phyloP scores from a whole-genome alignment of 2,329 filamentous ascomycete genomes.

The Colletotrichum tropicicola region DNA sequence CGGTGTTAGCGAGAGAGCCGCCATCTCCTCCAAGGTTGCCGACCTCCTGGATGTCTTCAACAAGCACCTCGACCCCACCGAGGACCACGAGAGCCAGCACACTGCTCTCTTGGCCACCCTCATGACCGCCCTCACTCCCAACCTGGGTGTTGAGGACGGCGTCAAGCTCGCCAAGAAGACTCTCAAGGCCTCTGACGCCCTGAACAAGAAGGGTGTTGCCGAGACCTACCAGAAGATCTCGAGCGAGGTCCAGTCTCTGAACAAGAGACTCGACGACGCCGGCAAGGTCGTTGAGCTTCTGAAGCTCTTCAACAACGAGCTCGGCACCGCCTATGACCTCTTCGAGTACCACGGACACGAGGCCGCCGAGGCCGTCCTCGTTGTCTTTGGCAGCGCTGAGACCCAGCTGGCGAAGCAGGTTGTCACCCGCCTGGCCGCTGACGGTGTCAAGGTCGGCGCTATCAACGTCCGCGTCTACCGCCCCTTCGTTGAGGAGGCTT shows the following conservation, averaged over 20 bases:
- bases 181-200: slow-evolving; percentile 80
- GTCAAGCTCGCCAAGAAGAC: slow-evolving; percentile 85
- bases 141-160: slow-evolving; percentile 88
- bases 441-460: slow-evolving; percentile 83
- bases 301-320: slow-evolving; percentile 84
- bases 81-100: slow-evolving; percentile 92
- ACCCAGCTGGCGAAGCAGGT: slow-evolving; percentile 87
- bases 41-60: slow-evolving; percentile 82
- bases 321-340: slow-evolving; percentile 90
- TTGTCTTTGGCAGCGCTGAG: slow-evolving; percentile 93
- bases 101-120: slow-evolving; percentile 89
- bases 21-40: slow-evolving; percentile 76
- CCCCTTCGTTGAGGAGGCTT: slow-evolving; percentile 94
- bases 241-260: slow-evolving; percentile 67
- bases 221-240: slow-evolving; percentile 74
- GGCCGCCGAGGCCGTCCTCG: slow-evolving; percentile 81
- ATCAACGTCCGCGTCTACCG: slow-evolving; percentile 94
- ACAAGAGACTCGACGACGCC: slow-evolving; percentile 77
- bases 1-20: slow-evolving; percentile 74
- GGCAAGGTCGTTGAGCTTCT: slow-evolving; percentile 76
- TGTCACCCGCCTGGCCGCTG: slow-evolving; percentile 74
- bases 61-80: slow-evolving; percentile 90
- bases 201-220: slow-evolving; percentile 76
- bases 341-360: slow-evolving; percentile 95
- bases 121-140: slow-evolving; percentile 79